phyloP scores from a whole-genome alignment of 768 basidiomycete species.

The Amanita polypyramis region DNA sequence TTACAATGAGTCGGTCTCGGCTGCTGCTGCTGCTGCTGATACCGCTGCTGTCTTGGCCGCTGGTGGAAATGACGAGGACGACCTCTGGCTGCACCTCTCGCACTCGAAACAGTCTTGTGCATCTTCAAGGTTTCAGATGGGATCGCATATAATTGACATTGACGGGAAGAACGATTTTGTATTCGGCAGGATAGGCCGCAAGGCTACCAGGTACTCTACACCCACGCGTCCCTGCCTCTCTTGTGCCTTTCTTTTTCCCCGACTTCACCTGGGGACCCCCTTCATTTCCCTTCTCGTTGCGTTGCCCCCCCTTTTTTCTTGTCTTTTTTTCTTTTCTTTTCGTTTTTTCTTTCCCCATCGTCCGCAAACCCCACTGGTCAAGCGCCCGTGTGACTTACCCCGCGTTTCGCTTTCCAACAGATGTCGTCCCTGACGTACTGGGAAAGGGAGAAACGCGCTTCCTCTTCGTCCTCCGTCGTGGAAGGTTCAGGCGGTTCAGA shows the following conservation, averaged over 20 bases:
- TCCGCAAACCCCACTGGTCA: no score
- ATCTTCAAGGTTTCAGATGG: neutral
- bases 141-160: no score
- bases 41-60: neutral
- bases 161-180: neutral
- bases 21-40: no score
- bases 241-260: neutral
- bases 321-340: no score
- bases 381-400: no score
- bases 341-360: no score
- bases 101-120: neutral
- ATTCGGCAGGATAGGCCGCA: conserved; percentile 7
- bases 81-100: neutral
- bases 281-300: no score
- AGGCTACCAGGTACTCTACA: neutral
- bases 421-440: neutral
- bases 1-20: conserved; percentile 22
- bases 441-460: no score
- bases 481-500: conserved; percentile 36
- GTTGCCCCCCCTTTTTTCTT: no score
- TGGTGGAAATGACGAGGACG: neutral
- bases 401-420: neutral
- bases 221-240: no score
- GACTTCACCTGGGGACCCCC: no score
- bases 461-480: neutral